These are phyloP conservation scores for Austroboletus niveus DNA, from an alignment of 1,284 basidiomycete genomes.

Conservation along the genomic window DNA sequence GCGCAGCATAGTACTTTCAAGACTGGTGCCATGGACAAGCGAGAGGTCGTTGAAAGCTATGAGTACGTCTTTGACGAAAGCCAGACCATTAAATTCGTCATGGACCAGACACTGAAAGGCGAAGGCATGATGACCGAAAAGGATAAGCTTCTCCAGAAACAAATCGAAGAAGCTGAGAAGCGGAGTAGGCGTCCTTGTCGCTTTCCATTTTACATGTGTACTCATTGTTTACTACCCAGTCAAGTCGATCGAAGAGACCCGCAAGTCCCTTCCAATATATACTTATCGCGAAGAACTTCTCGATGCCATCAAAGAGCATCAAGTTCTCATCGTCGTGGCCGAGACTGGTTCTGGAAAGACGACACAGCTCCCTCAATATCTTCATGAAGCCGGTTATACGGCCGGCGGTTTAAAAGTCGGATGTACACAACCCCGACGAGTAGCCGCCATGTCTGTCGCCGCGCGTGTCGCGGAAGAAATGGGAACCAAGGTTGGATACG, in stretches of 20 bases:
- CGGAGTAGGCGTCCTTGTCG: conserved; percentile 57
- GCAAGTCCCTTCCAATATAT: conserved; percentile 90
- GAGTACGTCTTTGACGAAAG: conserved; percentile 99
- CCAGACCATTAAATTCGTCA: conserved; percentile 94
- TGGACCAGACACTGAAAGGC: conserved; percentile 77
- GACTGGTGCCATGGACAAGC: conserved; percentile 87
- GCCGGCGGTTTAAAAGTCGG: conserved; percentile 87
- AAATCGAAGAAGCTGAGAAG: conserved; percentile 91
- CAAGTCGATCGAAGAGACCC: conserved; percentile 84
- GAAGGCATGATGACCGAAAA: conserved; percentile 76
- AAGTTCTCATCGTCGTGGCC: conserved; percentile 89
- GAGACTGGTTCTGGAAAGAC: conserved; percentile 98
- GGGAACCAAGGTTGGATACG: conserved; percentile 93
- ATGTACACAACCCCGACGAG: conserved; percentile 97
- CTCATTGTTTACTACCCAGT: conserved; percentile 45
- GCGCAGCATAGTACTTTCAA: conserved; percentile 87
- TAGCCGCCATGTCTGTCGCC: conserved; percentile 99
- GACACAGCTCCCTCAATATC: conserved; percentile 96
- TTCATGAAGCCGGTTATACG: conserved; percentile 97
- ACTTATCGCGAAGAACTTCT: conserved; percentile 85
- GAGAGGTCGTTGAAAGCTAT: conserved; percentile 78
- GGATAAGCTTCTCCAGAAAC: conserved; percentile 81
- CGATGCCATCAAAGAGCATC: conserved; percentile 86
- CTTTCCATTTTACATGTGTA: neutral
- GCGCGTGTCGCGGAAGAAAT: conserved; percentile 99